Evolutionary conservation across 1,284 basidiomycete genomes (phyloP), one percentile per base, ranked within the genome.

Genomic region (Nidula niveotomentosa): DNA sequence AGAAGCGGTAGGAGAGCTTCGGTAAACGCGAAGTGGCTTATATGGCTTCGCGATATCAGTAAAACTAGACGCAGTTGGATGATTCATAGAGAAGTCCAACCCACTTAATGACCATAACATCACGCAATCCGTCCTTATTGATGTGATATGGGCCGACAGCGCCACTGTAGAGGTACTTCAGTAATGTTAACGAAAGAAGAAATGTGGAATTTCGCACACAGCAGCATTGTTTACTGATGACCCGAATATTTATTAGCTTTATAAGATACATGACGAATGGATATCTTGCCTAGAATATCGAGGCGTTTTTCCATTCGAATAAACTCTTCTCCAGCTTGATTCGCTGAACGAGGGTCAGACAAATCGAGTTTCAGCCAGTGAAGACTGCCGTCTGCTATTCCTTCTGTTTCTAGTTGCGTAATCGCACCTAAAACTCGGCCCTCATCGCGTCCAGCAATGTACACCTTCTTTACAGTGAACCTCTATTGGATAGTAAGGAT

Each of bases 331-430:
- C 76, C 82, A 2, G 78, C 59, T 17, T 62, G 59, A 57, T 72
- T 77, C 17, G 74, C 73, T 2, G 67, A 61, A 33, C 68, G 61
- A 1, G 76, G 73, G 45, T 76, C 71, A 36, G 62, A 57, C 48
- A 83, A 65, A 57, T 84, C 78, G 6, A 82, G 66, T 30, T 75
- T 62, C 6, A 80, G 60, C 72, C 75, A 81, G 5, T 72, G 58
- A 10, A 84, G 62, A 13, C 39, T 49, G 7, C 79, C 79, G 46
- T 67, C 66, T 1, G 61, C 66, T 3, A 71, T 59, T 6, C 69
- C 71, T 41, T 70, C 70, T 2, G 63, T 57, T n/a, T 70, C 60
- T 15, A 76, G 60, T n/a, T 61, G 58, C 23, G 63, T 65, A 7
- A 77, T 72, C 8, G 76, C 75, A 2, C 62, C 69, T 23, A 58